Conservation (phyloP, 2,329 filamentous ascomycete genomes). For the Stachybotrys echinatus region DNA sequence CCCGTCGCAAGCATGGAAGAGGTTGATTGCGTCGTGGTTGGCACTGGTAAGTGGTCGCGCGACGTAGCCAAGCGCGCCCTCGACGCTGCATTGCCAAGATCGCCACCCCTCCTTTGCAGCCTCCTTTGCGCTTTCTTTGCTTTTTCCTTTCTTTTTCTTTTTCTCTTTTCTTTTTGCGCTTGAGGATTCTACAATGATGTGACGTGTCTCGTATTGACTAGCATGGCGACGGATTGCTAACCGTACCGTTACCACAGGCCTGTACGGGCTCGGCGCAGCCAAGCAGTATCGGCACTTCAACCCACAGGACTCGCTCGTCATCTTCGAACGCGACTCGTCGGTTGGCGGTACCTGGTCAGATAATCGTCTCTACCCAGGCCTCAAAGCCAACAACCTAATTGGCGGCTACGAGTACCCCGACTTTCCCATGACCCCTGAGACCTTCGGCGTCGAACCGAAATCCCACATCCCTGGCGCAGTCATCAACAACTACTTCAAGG, state of each 20-base stretch:
- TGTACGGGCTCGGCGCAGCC: slow-evolving; percentile 53
- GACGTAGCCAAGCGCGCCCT: too few species aligned
- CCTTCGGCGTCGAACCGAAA: slow-evolving; percentile 39
- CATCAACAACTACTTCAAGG: slow-evolving; percentile 41
- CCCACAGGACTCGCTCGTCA: slow-evolving; percentile 47
- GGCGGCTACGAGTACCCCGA: slow-evolving; percentile 71
- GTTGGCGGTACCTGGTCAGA: slow-evolving; percentile 66
- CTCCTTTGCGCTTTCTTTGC: too few species aligned
- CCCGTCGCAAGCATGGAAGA: slow-evolving; percentile 30
- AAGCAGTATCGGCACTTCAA: slow-evolving; percentile 57
- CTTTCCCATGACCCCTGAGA: slow-evolving; percentile 60
- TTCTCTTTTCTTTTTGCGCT: too few species aligned
- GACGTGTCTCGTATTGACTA: too few species aligned
- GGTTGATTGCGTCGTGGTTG: slow-evolving; percentile 42
- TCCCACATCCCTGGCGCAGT: slow-evolving; percentile 43
- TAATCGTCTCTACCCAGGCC: slow-evolving; percentile 59
- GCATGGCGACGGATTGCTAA: neutral
- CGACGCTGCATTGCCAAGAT: too few species aligned
- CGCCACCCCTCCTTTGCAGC: too few species aligned
- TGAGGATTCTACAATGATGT: too few species aligned
- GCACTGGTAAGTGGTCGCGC: slow-evolving; percentile 44
- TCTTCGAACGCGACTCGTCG: slow-evolving; percentile 48
- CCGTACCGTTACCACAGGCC: slow-evolving; percentile 15
- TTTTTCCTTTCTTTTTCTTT: too few species aligned
- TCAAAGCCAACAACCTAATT: slow-evolving; percentile 70